Evolutionary conservation across 257 asterid species (phyloP), one percentile per base, ranked within the genome.

Genomic region (Knoxia roxburghii): DNA sequence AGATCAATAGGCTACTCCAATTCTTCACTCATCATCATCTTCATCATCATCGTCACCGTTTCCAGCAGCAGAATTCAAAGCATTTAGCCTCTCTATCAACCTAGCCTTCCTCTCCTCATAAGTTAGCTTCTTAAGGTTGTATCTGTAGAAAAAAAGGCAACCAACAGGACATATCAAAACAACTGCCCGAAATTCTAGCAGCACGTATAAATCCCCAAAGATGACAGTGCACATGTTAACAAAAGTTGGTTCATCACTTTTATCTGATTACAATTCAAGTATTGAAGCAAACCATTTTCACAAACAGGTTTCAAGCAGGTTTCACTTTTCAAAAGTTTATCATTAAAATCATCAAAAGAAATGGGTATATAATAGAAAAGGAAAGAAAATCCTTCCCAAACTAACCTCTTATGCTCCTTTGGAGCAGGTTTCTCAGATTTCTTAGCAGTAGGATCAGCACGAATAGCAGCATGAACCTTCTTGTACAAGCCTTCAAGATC

Each of bases 401-500:
- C 72, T 37, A 61, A 76, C 89, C 89, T 81, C 84, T 84, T 81
- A 64, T 79, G 89, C 65, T 77, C 72, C 75, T 77, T 77, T 1
- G 81, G 89, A 53, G 83, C 75, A 66, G 64, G 75, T 70, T 79
- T 84, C 24, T 71, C 83, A 33, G 82, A 73, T 52, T 76, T 81
- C 85, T 84, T 79, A 10, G 24, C 32, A 7, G 53, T 46, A 13
- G 89, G 89, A 66, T 79, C 82, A 23, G 89, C 82, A 39, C 87
- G 87, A 24, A 84, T 84, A 26, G 87, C 84, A 0, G 89, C 85
- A 81, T 90, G 95, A 52, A 80, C 96, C 73, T 90, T 84, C 76
- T 88, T 85, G 90, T 86, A 90, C 80, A 87, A 0, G 54, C 70
- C 97, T 78, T 84, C 97, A 1, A 90, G 74, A 69, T 64, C 64